Conservation (phyloP, 352 stramenopile species). For the Pythium brassicae region DNA sequence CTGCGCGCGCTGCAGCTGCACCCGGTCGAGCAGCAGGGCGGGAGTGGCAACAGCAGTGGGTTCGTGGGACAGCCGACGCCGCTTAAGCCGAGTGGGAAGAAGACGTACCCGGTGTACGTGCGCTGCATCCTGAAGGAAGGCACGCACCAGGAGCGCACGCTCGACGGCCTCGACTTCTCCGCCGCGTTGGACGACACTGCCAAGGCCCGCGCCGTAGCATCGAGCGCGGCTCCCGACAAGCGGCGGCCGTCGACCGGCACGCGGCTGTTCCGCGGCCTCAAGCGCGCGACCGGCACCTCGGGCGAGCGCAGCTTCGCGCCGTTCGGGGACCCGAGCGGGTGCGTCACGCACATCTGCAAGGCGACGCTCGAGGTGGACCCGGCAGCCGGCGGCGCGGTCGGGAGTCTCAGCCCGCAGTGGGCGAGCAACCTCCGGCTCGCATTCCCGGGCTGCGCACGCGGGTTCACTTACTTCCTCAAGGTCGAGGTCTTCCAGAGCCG, state of each 20-base stretch:
- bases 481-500: slow-evolving; percentile 82
- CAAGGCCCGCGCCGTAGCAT: slow-evolving; percentile 7
- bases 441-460: slow-evolving; percentile 70
- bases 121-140: slow-evolving; percentile 76
- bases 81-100: slow-evolving; percentile 29
- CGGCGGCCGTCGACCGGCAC: slow-evolving; percentile 57
- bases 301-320: slow-evolving; percentile 64
- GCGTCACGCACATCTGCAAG: slow-evolving; percentile 74
- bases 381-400: slow-evolving; percentile 1
- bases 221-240: slow-evolving; percentile 22
- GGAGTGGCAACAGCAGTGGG: slow-evolving; percentile 2
- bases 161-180: slow-evolving; percentile 53
- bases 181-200: too few relatives aligned
- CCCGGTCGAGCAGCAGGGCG: slow-evolving; percentile 24
- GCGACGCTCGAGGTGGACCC: slow-evolving; percentile 20
- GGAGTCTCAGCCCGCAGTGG: slow-evolving; percentile 54
- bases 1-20: slow-evolving; percentile 64
- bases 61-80: too few relatives aligned
- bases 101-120: slow-evolving; percentile 58
- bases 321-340: slow-evolving; percentile 71
- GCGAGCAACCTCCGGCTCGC: slow-evolving; percentile 67
- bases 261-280: slow-evolving; percentile 65
- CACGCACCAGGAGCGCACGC: slow-evolving; percentile 64
- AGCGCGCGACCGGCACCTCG: slow-evolving; percentile 68
- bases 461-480: slow-evolving; percentile 75